These are phyloP conservation scores for Pigoraptor vietnamica DNA, from an alignment of 78 protist genomes.

Conservation along the genomic window DNA sequence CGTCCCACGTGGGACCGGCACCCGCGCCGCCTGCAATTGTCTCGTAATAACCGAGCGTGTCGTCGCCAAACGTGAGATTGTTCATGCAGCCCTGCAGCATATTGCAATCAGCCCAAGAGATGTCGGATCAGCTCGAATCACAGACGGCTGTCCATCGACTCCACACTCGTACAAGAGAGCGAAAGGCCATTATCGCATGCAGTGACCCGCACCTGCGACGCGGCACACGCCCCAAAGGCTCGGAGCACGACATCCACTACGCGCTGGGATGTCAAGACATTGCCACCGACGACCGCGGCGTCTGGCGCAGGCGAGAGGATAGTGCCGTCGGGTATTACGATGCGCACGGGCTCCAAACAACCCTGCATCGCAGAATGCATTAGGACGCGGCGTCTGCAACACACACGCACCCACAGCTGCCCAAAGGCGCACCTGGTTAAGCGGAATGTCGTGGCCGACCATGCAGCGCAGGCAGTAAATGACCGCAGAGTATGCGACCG, in stretches of 20 bases:
- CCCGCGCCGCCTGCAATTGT: constrained; percentile 95
- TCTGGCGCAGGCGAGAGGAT: constrained; percentile 58
- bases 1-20: constrained; percentile 85
- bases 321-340: constrained; percentile 53
- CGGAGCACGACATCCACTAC: constrained; percentile 78
- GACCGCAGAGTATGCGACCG: constrained; percentile 76
- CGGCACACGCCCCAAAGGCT: constrained; percentile 75
- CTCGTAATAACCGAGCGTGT: constrained; percentile 83
- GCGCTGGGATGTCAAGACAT: constrained; percentile 89
- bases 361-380: constrained; percentile 27
- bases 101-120: neutral
- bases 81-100: constrained; percentile 90
- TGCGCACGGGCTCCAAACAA: constrained; percentile 70
- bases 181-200: constrained; percentile 4
- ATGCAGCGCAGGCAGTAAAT: constrained; percentile 82
- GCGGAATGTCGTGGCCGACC: constrained; percentile 80
- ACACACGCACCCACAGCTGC: neutral
- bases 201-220: constrained; percentile 18
- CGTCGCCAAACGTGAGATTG: constrained; percentile 92
- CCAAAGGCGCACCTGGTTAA: constrained; percentile 68
- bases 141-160: neutral
- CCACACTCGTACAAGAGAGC: neutral
- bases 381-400: neutral
- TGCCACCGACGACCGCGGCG: constrained; percentile 94
- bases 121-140: neutral